Base-by-base conservation (phyloP, 306 rosid genomes). In the Acacia confusa region DNA sequence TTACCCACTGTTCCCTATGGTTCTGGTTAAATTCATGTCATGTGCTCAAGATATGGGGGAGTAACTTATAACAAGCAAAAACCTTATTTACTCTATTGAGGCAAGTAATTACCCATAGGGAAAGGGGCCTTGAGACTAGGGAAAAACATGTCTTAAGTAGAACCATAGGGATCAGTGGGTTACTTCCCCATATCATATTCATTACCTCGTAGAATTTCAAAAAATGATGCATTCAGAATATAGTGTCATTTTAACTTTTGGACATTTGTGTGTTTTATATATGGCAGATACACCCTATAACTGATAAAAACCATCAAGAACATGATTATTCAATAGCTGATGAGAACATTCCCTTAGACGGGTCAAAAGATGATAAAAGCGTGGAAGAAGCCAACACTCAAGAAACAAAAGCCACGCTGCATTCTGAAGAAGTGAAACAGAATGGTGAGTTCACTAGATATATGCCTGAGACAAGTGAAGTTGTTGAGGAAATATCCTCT, bases 401-500 rank as follows among this genome's bases (percentile, higher is more conserved):
- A 78, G 87, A 82, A 79, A 86, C 67, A 41, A 78, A 71, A n/a
- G 76, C 65, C 80, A 73, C n/a, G 14, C 78, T 44, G 84, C 82
- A 77, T 70, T 84, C 84, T 36, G 75, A 83, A 81, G 90, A 86
- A 77, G 70, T 25, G 17, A 87, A 86, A 87, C 88, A 89, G 79
- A 85, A 76, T 65, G 82, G 78, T 50, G 86, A 74, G 57, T 72
- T 77, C 43, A 75, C 81, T 34, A 68, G 80, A 38, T 36, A 78
- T 73, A 78, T 74, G 79, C 79, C 67, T 64, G 76, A 71, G 78
- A 78, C 81, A 60, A 85, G 77, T 70, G 91, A 85, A 82, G 81
- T 63, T 44, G 87, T 85, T 74, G 91, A 86, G 66, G 94, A 88
- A 86, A 86, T 88, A 34, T 84, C 85, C 66, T 90, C 93, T 13